Percentiles rank a stretch among this genome's conserved stretches.
Evolutionary conservation across 192 early-diverging fungal genomes (phyloP).

Genomic region (Podila clonocystis): DNA sequence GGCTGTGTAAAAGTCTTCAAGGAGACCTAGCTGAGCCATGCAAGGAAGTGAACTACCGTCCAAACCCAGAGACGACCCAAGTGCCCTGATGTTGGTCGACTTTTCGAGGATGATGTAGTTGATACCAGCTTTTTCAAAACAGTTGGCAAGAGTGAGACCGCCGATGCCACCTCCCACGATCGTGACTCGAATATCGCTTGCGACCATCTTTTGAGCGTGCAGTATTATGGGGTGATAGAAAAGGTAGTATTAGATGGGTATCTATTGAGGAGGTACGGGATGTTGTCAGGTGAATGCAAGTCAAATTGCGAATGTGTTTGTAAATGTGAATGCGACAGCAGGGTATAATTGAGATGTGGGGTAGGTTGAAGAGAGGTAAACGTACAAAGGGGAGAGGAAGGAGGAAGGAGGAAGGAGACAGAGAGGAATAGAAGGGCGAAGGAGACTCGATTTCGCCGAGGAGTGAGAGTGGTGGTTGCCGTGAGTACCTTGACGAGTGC

Average conservation of each 20-base stretch:
- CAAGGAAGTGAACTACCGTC: slow-evolving; percentile 20
- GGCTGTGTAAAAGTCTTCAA: slow-evolving; percentile 19
- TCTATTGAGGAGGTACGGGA: neutral
- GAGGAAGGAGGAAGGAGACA: too few relatives aligned
- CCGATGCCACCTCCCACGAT: slow-evolving; percentile 7
- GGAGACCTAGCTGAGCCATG: slow-evolving; percentile 32
- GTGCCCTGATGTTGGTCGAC: slow-evolving; percentile 3
- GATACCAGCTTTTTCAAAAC: slow-evolving; percentile 33
- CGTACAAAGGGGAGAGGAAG: neutral
- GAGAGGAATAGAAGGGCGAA: too few relatives aligned
- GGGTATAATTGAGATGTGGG: neutral
- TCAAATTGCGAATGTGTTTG: neutral
- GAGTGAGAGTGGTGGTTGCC: too few relatives aligned
- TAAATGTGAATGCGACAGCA: neutral
- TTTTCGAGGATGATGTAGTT: slow-evolving; percentile 36
- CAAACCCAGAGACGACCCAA: slow-evolving; percentile 20
- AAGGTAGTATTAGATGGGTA: neutral
- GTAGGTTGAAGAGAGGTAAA: neutral
- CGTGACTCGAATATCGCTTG: slow-evolving; percentile 39
- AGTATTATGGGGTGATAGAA: neutral
- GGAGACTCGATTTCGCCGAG: too few relatives aligned
- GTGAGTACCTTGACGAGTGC: too few relatives aligned
- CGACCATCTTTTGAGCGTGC: slow-evolving; percentile 11
- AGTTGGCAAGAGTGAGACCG: slow-evolving; percentile 10
- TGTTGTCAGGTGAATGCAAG: too few relatives aligned